Percentiles rank a stretch among this genome's conserved stretches.
Conservation (phyloP, 371 early-diverging fungal species). For the Rhizopus stolonifer region DNA sequence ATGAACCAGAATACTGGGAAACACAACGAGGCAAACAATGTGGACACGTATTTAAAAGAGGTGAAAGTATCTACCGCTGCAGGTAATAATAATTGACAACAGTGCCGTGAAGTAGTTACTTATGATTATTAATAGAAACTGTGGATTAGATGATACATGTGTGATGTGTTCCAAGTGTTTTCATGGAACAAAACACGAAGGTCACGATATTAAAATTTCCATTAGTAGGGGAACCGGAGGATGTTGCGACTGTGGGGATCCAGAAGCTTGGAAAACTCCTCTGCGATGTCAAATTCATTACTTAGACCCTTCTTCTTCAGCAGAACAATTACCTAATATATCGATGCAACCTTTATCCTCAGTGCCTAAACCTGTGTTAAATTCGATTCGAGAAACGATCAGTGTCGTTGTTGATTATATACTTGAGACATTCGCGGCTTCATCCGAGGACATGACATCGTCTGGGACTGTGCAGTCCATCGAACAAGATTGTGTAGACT, state of each 20-base stretch:
- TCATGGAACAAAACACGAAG: conserved; percentile 87
- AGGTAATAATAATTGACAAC: conserved; percentile 43
- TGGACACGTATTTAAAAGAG: conserved; percentile 82
- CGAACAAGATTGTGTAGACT: conserved; percentile 31
- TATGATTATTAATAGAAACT: conserved; percentile 45
- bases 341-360: conserved; percentile 23
- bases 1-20: conserved; percentile 61
- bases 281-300: conserved; percentile 84
- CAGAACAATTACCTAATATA: neutral
- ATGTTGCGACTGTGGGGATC: conserved; percentile 98
- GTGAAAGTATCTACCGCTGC: conserved; percentile 87
- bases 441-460: conserved; percentile 55
- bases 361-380: conserved; percentile 46
- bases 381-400: conserved; percentile 73
- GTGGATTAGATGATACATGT: conserved; percentile 88
- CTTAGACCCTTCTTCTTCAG: conserved; percentile 27
- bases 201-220: conserved; percentile 88
- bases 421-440: conserved; percentile 79
- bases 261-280: conserved; percentile 93
- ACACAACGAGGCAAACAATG: conserved; percentile 77
- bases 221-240: conserved; percentile 75
- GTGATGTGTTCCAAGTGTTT: conserved; percentile 94
- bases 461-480: conserved; percentile 24
- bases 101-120: no score
- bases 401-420: conserved; percentile 85